A percentile compares a stretch with the other conserved stretches of the same genome.
Conservation (phyloP, 192 early-diverging fungal genomes). For the Coemansia sp. region DNA sequence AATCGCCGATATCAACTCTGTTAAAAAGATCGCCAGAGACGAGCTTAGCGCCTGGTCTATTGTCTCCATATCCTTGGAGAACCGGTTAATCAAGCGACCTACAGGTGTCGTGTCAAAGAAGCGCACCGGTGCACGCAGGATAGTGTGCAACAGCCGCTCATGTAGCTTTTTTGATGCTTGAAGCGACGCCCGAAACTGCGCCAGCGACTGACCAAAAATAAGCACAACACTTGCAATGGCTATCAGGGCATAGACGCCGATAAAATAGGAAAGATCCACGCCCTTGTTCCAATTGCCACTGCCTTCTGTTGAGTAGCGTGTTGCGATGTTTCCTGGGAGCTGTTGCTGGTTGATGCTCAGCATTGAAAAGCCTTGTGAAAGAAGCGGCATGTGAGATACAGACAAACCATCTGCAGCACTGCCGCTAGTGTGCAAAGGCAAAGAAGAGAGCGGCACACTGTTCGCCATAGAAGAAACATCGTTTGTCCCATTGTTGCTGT, state of each 20-base stretch:
- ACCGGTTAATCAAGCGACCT: slow-evolving; percentile 84
- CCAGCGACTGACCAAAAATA: slow-evolving; percentile 37
- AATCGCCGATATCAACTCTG: slow-evolving; percentile 56
- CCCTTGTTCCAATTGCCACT: not conserved
- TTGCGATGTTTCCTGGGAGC: not conserved
- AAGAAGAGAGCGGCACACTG: not conserved
- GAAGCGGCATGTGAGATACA: not conserved
- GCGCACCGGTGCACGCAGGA: slow-evolving; percentile 71
- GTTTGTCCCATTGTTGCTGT: not conserved
- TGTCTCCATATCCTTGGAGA: slow-evolving; percentile 73
- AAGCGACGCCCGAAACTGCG: slow-evolving; percentile 49
- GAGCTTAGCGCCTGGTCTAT: slow-evolving; percentile 73
- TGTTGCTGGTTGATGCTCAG: not conserved
- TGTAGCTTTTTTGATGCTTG: slow-evolving; percentile 40
- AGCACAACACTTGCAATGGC: slow-evolving; percentile 27
- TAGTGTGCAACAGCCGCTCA: slow-evolving; percentile 42
- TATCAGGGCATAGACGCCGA: slow-evolving; percentile 36
- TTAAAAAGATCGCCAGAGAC: slow-evolving; percentile 60
- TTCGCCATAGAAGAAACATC: not conserved
- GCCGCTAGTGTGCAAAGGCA: not conserved
- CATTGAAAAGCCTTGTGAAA: not conserved
- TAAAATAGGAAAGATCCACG: slow-evolving; percentile 30
- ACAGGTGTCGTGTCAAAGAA: slow-evolving; percentile 91
- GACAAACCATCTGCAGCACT: not conserved
- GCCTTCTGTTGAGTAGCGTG: not conserved